Conservation (phyloP, 768 basidiomycete genomes). For the Sarcomyxa edulis region DNA sequence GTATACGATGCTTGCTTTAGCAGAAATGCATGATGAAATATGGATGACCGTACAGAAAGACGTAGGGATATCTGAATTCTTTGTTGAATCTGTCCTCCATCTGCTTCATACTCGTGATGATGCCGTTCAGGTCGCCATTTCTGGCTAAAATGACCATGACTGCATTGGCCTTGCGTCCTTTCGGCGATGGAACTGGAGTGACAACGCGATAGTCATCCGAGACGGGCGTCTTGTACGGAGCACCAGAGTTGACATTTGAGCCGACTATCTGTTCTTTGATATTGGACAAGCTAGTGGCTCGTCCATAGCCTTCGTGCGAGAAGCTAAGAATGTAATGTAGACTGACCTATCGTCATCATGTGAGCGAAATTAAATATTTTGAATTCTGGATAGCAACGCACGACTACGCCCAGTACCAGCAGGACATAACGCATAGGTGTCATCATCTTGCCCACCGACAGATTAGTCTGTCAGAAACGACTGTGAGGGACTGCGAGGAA, state of each 20-base stretch:
- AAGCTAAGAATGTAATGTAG: slow-evolving; percentile 63
- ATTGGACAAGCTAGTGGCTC: slow-evolving; percentile 46
- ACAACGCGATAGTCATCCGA: slow-evolving; percentile 50
- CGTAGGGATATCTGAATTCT: slow-evolving; percentile 78
- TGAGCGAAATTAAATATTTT: background rate
- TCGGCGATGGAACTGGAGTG: slow-evolving; percentile 26
- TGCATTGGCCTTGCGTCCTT: slow-evolving; percentile 71
- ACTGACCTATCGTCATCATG: slow-evolving; percentile 31
- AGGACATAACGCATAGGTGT: slow-evolving; percentile 51
- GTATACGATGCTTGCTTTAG: too few species aligned
- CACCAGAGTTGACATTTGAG: slow-evolving; percentile 17
- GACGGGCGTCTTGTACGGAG: slow-evolving; percentile 55
- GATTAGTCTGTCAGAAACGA: slow-evolving; percentile 1
- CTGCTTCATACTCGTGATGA: slow-evolving; percentile 63
- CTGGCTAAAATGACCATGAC: slow-evolving; percentile 77
- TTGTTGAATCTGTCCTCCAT: slow-evolving; percentile 91
- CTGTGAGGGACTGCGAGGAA: slow-evolving; percentile 8
- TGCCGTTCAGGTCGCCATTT: slow-evolving; percentile 54
- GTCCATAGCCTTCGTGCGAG: slow-evolving; percentile 60
- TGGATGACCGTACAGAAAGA: too few species aligned
- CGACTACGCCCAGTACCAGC: slow-evolving; percentile 43
- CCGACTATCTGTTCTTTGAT: slow-evolving; percentile 32
- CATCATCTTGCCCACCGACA: slow-evolving; percentile 53
- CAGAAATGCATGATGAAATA: too few species aligned
- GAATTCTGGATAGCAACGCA: slow-evolving; percentile 16